Conservation (phyloP, 2,329 filamentous ascomycete species). For the Parafenestella ontariensis region DNA sequence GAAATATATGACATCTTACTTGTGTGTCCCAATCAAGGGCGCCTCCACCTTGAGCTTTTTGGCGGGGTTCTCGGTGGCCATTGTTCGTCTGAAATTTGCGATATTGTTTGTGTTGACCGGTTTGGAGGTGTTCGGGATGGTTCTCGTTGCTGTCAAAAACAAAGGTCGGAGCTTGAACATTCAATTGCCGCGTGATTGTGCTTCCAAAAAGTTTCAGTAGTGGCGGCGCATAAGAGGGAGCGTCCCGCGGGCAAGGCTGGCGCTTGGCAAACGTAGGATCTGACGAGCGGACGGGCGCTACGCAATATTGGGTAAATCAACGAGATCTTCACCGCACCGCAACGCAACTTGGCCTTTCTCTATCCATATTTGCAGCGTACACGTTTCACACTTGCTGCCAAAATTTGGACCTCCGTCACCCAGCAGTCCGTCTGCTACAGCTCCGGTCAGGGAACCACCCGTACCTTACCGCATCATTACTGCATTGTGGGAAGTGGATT, state of each 20-base stretch:
- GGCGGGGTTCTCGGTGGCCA: constrained; percentile 54
- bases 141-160: constrained; percentile 1
- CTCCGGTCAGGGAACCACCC: neutral
- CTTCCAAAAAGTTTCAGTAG: constrained; percentile 12
- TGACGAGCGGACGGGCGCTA: constrained; percentile 5
- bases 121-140: neutral
- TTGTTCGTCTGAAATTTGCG: constrained; percentile 16
- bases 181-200: constrained; percentile 15
- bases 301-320: constrained; percentile 4
- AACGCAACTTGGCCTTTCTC: neutral
- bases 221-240: constrained; percentile 2
- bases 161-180: constrained; percentile 23
- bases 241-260: constrained; percentile 16
- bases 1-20: constrained; percentile 50
- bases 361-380: neutral
- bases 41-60: constrained; percentile 83
- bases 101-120: neutral
- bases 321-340: neutral
- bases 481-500: constrained; percentile 13
- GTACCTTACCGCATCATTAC: constrained; percentile 10
- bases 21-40: constrained; percentile 87
- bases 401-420: neutral
- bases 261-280: constrained; percentile 18
- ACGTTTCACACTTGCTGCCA: neutral
- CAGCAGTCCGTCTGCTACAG: neutral